Evolutionary conservation across 2,329 filamentous ascomycete species (phyloP).

Genomic region (Thelonectria discophora): DNA sequence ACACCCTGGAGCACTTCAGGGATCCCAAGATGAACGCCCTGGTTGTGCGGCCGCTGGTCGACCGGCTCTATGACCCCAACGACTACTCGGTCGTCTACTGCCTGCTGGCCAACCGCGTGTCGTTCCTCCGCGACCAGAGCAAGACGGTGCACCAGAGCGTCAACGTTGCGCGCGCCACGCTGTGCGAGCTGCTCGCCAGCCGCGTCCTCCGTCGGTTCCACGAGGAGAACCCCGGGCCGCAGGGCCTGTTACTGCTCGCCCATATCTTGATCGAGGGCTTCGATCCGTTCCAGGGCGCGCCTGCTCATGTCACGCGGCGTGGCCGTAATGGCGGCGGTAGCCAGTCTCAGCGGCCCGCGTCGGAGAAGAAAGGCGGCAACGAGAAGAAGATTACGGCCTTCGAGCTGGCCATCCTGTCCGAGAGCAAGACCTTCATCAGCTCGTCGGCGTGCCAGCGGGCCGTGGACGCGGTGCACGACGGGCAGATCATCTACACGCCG

Average conservation of each 20-base stretch:
- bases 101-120: conserved; percentile 73
- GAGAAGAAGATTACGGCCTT: conserved; percentile 71
- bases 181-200: conserved; percentile 75
- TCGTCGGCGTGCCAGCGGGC: conserved; percentile 74
- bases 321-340: conserved; percentile 42
- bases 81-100: conserved; percentile 77
- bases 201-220: conserved; percentile 73
- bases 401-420: conserved; percentile 76
- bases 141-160: conserved; percentile 74
- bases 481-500: conserved; percentile 75
- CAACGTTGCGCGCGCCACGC: conserved; percentile 71
- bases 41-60: conserved; percentile 73
- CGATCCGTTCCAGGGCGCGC: conserved; percentile 76
- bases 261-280: conserved; percentile 76
- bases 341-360: conserved; percentile 50
- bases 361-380: conserved; percentile 49
- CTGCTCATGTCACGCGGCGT: conserved; percentile 63
- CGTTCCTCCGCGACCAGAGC: conserved; percentile 73
- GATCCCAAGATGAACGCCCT: conserved; percentile 73
- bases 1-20: conserved; percentile 68
- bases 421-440: conserved; percentile 73
- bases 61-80: conserved; percentile 70
- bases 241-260: conserved; percentile 70
- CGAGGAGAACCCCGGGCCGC: conserved; percentile 70
- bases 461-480: conserved; percentile 74